Evolutionary conservation across 2,329 filamentous ascomycete genomes (phyloP), one percentile per base, ranked within the genome.

Genomic region (Colletotrichum liriopes): DNA sequence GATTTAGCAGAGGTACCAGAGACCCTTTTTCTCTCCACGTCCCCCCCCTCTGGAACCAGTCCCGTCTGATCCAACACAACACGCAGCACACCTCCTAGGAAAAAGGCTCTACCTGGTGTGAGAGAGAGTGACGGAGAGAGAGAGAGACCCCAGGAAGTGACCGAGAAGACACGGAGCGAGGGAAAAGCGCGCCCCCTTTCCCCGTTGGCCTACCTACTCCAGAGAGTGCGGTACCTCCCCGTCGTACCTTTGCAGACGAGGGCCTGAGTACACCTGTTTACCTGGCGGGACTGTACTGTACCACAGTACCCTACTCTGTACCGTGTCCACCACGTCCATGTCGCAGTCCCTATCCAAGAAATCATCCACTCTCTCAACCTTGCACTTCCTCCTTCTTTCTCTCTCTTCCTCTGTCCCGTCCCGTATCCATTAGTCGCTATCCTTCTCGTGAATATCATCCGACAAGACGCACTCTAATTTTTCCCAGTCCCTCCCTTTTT

Each of bases 391-490:
- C 58, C 59, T 58, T 65, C 55, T 45, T 61, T 47, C 54, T 60
- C 59, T 62, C 26, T 43, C 62, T 60, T 54, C 55, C 64, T 70
- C 47, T 49, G 41, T 59, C 45, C 64, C 56, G 35, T 41, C 64
- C 65, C 45, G 65, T 70, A 72, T 65, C 59, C 65, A 72, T 72
- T 72, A 65, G 56, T 56, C 61, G 52, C 71, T 47, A 51, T 60
- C 45, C 58, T 69, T 60, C 59, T 64, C 64, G 65, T 65, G 70
- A 72, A 72, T 72, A 72, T 72, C 70, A 70, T 72, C 70, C 66
- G 65, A 72, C 70, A 72, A 66, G 65, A 70, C 65, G 70, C 65
- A 75, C 63, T 70, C 58, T 70, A 73, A 74, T 78, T 67, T 66
- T 54, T 60, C 66, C 51, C 37, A 41, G 43, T 63, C 65, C 29